These are phyloP conservation scores for Fusarium tanahbumbuense DNA, from an alignment of 2,329 filamentous ascomycete species.

Conservation along the genomic window DNA sequence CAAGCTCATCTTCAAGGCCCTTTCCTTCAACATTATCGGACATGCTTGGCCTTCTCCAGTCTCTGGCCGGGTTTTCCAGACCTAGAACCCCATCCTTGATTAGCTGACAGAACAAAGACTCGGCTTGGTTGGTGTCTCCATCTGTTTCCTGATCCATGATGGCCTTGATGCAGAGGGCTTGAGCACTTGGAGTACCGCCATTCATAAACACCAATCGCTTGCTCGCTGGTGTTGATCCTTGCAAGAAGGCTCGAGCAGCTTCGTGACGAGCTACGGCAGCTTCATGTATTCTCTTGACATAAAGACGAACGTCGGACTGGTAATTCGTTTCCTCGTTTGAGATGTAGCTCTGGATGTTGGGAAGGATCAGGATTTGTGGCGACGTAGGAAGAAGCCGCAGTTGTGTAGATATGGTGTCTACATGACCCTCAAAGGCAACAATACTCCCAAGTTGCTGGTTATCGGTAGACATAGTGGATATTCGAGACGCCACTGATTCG, in stretches of 20 bases:
- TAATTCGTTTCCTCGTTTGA: slow-evolving; percentile 46
- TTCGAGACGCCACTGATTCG: slow-evolving; percentile 28
- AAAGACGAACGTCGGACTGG: slow-evolving; percentile 48
- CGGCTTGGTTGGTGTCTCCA: slow-evolving; percentile 62
- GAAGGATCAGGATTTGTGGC: slow-evolving; percentile 67
- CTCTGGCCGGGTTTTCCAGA: slow-evolving; percentile 43
- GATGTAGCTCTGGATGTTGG: slow-evolving; percentile 62
- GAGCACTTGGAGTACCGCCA: slow-evolving; percentile 67
- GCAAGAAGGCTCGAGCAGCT: slow-evolving; percentile 64
- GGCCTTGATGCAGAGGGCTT: slow-evolving; percentile 63
- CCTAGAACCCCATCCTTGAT: slow-evolving; percentile 62
- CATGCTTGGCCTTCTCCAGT: slow-evolving; percentile 37
- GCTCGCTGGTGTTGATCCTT: slow-evolving; percentile 56
- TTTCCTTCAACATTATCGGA: slow-evolving; percentile 36
- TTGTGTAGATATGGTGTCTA: slow-evolving; percentile 67
- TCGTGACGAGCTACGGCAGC: slow-evolving; percentile 61
- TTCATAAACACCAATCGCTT: slow-evolving; percentile 70
- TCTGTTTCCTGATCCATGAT: slow-evolving; percentile 65
- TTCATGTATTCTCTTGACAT: slow-evolving; percentile 63
- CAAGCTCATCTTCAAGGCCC: slow-evolving; percentile 38
- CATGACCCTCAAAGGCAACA: slow-evolving; percentile 70
- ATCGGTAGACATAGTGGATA: slow-evolving; percentile 43
- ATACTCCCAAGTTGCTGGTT: slow-evolving; percentile 59
- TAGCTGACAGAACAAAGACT: slow-evolving; percentile 62
- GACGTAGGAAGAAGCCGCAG: slow-evolving; percentile 69